Conservation (phyloP, 2,329 filamentous ascomycete species). For the Fusarium praegraminearum region DNA sequence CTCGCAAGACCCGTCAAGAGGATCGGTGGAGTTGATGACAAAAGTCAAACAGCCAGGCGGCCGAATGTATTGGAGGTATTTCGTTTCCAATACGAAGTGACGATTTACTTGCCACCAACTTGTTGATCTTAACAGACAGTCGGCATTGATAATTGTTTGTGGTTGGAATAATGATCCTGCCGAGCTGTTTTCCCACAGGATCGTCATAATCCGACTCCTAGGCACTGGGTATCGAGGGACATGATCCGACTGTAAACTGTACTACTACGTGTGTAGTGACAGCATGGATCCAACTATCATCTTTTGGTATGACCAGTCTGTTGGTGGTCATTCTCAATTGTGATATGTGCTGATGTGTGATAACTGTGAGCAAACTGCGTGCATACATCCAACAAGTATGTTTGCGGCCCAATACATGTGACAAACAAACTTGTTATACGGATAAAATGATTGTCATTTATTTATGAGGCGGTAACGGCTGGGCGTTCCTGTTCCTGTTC, state of each 20-base stretch:
- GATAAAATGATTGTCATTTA: background rate
- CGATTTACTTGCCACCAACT: conserved; percentile 28
- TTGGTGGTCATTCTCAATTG: conserved; percentile 3
- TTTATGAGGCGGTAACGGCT: conserved; percentile 37
- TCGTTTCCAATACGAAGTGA: conserved; percentile 16
- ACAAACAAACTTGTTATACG: background rate
- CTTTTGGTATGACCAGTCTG: conserved; percentile 1
- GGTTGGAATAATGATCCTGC: conserved; percentile 2
- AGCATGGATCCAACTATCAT: background rate
- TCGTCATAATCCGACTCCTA: conserved; percentile 21
- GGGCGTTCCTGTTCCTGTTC: conserved; percentile 43
- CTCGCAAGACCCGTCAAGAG: conserved; percentile 23
- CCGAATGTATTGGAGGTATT: conserved; percentile 9
- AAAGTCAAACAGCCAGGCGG: conserved; percentile 13
- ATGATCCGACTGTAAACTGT: conserved; percentile 14
- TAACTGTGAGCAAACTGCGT: conserved; percentile 4
- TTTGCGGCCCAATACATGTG: conserved; percentile 17
- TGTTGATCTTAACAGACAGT: conserved; percentile 32
- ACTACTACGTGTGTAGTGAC: background rate
- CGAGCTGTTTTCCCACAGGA: conserved; percentile 10
- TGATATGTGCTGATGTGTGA: conserved; percentile 25
- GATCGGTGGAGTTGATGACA: conserved; percentile 39
- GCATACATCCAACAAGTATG: conserved; percentile 15
- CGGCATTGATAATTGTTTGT: conserved; percentile 15
- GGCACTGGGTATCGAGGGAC: conserved; percentile 7